Conservation (phyloP, 2,329 filamentous ascomycete species). For the Fusarium subtropicale region DNA sequence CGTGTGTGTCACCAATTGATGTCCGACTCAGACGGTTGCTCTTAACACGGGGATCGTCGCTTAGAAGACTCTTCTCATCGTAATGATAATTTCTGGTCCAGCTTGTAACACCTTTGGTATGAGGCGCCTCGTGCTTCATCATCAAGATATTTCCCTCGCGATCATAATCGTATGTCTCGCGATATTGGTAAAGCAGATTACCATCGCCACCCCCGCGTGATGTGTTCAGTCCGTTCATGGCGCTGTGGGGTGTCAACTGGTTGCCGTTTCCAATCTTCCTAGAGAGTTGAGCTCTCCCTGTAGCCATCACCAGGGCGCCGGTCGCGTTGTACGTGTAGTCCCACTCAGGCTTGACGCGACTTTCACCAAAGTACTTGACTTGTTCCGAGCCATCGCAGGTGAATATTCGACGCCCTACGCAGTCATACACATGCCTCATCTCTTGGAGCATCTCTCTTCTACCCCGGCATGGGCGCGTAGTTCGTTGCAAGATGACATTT, state of each 20-base stretch:
- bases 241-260: neutral
- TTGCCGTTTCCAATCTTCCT: neutral
- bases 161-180: neutral
- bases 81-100: constrained; percentile 4
- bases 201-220: neutral
- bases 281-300: neutral
- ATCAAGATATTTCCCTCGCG: neutral
- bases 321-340: neutral
- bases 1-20: neutral
- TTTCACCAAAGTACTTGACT: neutral
- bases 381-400: neutral
- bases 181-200: neutral
- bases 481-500: neutral
- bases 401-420: neutral
- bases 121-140: neutral
- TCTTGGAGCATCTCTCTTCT: neutral
- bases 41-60: neutral
- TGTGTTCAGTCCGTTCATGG: neutral
- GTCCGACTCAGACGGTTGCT: constrained; percentile 1
- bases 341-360: neutral
- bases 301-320: neutral
- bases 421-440: neutral
- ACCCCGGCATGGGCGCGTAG: neutral
- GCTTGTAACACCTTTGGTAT: neutral
- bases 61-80: neutral